Conservation (phyloP, 176 grass and related monocot genomes). For the Lolium rigidum region DNA sequence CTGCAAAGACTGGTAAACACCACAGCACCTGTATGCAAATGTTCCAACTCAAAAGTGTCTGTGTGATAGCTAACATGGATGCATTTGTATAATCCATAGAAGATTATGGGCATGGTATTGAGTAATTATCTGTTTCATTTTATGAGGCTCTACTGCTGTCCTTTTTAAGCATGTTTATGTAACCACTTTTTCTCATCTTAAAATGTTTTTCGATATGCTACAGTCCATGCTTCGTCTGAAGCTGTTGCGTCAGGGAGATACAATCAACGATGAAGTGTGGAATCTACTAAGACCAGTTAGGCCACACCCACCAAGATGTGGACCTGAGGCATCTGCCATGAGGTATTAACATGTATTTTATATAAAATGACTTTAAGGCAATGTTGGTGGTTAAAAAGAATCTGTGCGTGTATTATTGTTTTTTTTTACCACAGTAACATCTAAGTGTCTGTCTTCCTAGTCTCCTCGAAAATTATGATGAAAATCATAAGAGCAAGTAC, state of each 20-base stretch:
- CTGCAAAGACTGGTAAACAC: conserved; percentile 27
- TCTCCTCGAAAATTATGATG: conserved; percentile 11
- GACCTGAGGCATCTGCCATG: conserved; percentile 33
- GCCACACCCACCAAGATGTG: conserved; percentile 50
- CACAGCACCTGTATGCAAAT: background rate
- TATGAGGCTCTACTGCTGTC: background rate
- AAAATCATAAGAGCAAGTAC: conserved; percentile 9
- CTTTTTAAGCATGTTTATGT: conserved; percentile 30
- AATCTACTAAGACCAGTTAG: conserved; percentile 44
- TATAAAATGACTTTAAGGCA: background rate
- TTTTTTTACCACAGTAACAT: conserved; percentile 12
- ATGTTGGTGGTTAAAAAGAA: background rate
- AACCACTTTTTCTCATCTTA: conserved; percentile 11
- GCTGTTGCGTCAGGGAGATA: conserved; percentile 59
- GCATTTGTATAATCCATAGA: background rate
- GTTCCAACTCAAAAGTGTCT: background rate
- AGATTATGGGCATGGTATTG: background rate
- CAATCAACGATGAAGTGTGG: conserved; percentile 55
- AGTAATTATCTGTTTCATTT: conserved; percentile 28
- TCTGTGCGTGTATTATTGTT: background rate
- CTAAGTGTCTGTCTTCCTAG: background rate
- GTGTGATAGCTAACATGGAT: background rate
- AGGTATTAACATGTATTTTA: conserved; percentile 54
- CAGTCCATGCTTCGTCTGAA: conserved; percentile 92
- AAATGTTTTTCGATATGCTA: conserved; percentile 33